These are phyloP conservation scores for Metarhizium guizhouense DNA, from an alignment of 2,329 filamentous ascomycete species.

Conservation along the genomic window DNA sequence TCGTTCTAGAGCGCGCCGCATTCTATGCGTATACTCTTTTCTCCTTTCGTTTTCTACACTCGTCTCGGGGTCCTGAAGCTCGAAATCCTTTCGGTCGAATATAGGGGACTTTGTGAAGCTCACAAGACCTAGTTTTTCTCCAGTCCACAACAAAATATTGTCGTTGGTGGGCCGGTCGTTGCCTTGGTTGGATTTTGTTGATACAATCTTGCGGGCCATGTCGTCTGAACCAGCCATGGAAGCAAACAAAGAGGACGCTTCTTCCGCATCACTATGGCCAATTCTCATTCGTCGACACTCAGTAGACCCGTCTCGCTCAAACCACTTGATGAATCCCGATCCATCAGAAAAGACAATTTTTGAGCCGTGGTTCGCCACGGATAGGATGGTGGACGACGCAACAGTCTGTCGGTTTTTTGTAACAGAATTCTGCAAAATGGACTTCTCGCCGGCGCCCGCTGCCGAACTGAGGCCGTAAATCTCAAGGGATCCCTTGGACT, in stretches of 20 bases:
- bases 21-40: slow-evolving; percentile 54
- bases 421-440: slow-evolving; percentile 32
- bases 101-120: slow-evolving; percentile 47
- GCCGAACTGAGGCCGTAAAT: slow-evolving; percentile 56
- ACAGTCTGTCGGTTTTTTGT: slow-evolving; percentile 79
- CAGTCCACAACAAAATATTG: slow-evolving; percentile 79
- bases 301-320: slow-evolving; percentile 72
- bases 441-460: slow-evolving; percentile 17
- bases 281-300: slow-evolving; percentile 47
- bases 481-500: slow-evolving; percentile 82
- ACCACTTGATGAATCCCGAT: slow-evolving; percentile 78
- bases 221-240: slow-evolving; percentile 52
- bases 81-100: slow-evolving; percentile 43
- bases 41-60: slow-evolving; percentile 43
- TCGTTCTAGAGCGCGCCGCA: slow-evolving; percentile 65
- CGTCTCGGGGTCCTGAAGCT: slow-evolving; percentile 35
- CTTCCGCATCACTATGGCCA: slow-evolving; percentile 41
- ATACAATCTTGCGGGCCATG: slow-evolving; percentile 71
- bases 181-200: slow-evolving; percentile 36
- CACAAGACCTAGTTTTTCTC: slow-evolving; percentile 70
- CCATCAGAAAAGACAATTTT: slow-evolving; percentile 77
- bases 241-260: slow-evolving; percentile 40
- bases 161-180: slow-evolving; percentile 40
- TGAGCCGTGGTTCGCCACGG: slow-evolving; percentile 72
- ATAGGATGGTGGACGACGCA: slow-evolving; percentile 70